Conservation (phyloP, 148 eudicot genomes). For the Nyssa sinensis region DNA sequence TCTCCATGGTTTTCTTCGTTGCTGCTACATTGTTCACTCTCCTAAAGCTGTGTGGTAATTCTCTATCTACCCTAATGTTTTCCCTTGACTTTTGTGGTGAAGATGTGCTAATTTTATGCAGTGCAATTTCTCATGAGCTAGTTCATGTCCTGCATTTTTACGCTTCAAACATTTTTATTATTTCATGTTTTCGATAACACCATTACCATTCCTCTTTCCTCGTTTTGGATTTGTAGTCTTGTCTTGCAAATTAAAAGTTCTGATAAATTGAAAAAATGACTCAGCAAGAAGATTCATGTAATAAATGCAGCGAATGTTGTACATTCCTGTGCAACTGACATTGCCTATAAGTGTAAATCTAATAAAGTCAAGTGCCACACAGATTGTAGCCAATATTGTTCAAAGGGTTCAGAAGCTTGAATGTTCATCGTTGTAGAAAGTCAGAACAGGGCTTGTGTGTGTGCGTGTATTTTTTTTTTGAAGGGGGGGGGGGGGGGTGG, state of each 20-base stretch:
- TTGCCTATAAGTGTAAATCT: no score
- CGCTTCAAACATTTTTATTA: not conserved
- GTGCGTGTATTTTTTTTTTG: no score
- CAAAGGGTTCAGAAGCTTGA: no score
- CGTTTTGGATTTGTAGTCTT: not conserved
- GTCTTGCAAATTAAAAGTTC: not conserved
- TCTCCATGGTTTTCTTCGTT: constrained; percentile 82
- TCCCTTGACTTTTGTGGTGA: not conserved
- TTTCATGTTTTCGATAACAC: not conserved
- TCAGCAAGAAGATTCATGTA: not conserved
- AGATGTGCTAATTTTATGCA: not conserved
- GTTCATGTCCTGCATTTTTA: not conserved
- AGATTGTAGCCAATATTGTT: no score
- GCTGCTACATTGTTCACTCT: constrained; percentile 75
- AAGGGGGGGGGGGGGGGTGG: no score
- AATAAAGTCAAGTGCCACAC: no score
- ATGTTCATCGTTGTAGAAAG: no score
- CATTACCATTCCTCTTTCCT: not conserved
- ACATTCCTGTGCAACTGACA: no score
- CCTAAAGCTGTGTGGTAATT: constrained; percentile 71
- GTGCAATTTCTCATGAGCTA: not conserved
- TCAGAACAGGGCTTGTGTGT: no score
- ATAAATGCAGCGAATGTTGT: no score
- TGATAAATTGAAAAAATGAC: not conserved
- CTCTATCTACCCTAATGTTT: not conserved